Evolutionary conservation across 2,329 filamentous ascomycete species (phyloP), one percentile per base, ranked within the genome.

Genomic region (Alternaria gansuensis): DNA sequence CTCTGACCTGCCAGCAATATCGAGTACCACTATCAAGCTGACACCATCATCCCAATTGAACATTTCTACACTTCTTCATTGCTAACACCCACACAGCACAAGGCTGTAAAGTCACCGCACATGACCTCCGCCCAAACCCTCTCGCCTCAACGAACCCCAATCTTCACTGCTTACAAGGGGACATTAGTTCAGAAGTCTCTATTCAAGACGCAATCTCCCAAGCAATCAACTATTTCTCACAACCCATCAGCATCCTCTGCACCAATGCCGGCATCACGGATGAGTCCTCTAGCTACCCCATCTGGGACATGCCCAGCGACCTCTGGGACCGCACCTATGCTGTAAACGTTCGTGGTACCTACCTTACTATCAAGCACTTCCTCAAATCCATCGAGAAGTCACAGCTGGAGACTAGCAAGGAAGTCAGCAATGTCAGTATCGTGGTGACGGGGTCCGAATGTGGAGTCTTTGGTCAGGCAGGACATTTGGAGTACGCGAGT

Each of bases 341-440:
- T 23, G 77, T 78, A 23, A 85, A 85, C 60, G 78, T 82, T 14
- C 79, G 82, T 14, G 83, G 82, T 5, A 84, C 82, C 2, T 86
- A 84, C 60, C 74, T 87, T 3, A 83, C 82, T 0, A 82, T 86
- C 69, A 86, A 86, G 64, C 82, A 85, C 59, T 86, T 85, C 68
- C 72, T 86, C 5, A 79, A 74, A 31, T 71, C 74, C 1, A 79
- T 82, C 0, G 76, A 80, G 13, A 60, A 67, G 4, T 59, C 69
- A 2, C 83, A 85, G 62, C 65, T 5, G 5, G 34, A 79, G 23
- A 62, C 58, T 2, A 75, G 77, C 1, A 68, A 69, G 33, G 80
- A 83, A 59, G 58, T 85, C 3, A 68, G 79, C 2, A 85, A 85
- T 54, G 75, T 85, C 2, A 79, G 83, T 6, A 81, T 86, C 49